Percentiles rank a stretch among this genome's conserved stretches.
Evolutionary conservation across 1,139 yeast species (phyloP).

Genomic region (Taphrina populina): DNA sequence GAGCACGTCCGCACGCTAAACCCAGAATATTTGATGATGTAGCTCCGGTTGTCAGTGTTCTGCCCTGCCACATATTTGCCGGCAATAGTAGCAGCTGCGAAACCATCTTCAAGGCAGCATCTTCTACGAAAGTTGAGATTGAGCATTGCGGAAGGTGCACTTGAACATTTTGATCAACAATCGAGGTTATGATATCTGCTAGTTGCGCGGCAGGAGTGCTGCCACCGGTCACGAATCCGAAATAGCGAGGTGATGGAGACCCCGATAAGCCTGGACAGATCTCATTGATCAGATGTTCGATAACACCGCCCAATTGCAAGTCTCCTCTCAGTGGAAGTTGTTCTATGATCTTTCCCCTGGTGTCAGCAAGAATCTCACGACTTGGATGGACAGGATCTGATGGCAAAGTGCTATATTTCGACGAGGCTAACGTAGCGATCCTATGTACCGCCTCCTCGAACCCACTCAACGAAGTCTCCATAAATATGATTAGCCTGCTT

Average conservation of each 20-base stretch:
- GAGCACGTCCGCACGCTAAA: conserved; percentile 11
- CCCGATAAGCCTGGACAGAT: conserved; percentile 12
- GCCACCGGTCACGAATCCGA: conserved; percentile 16
- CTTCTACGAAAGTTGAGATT: conserved; percentile 6
- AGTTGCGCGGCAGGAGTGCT: conserved; percentile 18
- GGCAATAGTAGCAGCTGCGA: neutral
- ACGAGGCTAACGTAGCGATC: neutral
- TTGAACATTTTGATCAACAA: conserved; percentile 14
- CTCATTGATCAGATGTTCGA: conserved; percentile 5
- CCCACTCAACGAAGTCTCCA: neutral
- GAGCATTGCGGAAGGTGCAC: conserved; percentile 18
- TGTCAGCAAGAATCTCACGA: neutral
- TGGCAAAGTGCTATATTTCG: neutral
- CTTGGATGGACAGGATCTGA: conserved; percentile 2
- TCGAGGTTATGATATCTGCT: conserved; percentile 8
- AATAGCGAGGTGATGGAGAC: conserved; percentile 7
- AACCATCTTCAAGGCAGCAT: conserved; percentile 9
- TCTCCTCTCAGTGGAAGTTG: neutral
- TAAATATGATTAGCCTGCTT: no score
- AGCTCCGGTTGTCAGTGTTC: conserved; percentile 17
- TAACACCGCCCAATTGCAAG: neutral
- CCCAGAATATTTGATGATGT: conserved; percentile 16
- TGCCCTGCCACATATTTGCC: conserved; percentile 7
- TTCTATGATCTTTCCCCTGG: neutral
- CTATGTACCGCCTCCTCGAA: neutral